Conservation (phyloP, 2,329 filamentous ascomycete species). For the Alternaria brassicae region DNA sequence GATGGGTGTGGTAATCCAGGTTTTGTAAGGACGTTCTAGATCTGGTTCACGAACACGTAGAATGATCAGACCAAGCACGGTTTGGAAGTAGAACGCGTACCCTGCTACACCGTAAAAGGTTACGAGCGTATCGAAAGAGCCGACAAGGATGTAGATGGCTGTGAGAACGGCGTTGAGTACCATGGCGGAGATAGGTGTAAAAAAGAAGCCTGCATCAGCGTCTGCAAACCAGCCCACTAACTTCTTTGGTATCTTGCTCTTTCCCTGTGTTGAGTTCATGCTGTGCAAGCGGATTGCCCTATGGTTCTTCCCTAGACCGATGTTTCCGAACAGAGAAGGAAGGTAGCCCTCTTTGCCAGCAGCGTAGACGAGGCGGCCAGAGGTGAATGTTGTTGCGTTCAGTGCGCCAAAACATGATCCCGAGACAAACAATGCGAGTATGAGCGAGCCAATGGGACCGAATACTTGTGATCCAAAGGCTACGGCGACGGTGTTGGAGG, state of each 20-base stretch:
- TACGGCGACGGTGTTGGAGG: slow-evolving; percentile 93
- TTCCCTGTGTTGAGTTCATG: slow-evolving; percentile 26
- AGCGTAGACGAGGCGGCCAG: slow-evolving; percentile 87
- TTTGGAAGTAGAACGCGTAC: slow-evolving; percentile 97
- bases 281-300: slow-evolving; percentile 46
- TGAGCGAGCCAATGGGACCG: slow-evolving; percentile 78
- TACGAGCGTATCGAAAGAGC: slow-evolving; percentile 88
- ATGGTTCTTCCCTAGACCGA: slow-evolving; percentile 69
- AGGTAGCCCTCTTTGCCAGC: slow-evolving; percentile 96
- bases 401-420: slow-evolving; percentile 93
- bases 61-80: slow-evolving; percentile 90
- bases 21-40: slow-evolving; percentile 89
- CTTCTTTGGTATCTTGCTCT: slow-evolving; percentile 30
- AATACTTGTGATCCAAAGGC: slow-evolving; percentile 92
- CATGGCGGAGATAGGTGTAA: slow-evolving; percentile 93
- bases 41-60: slow-evolving; percentile 85
- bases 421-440: slow-evolving; percentile 87
- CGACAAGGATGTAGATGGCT: slow-evolving; percentile 77
- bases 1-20: slow-evolving; percentile 96
- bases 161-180: slow-evolving; percentile 80
- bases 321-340: slow-evolving; percentile 79
- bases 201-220: slow-evolving; percentile 84
- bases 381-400: slow-evolving; percentile 94
- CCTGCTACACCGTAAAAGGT: slow-evolving; percentile 98
- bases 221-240: slow-evolving; percentile 46